Percentiles rank a stretch among this genome's conserved stretches.
These are phyloP conservation scores for Trichoderma arundinaceum DNA, from an alignment of 2,329 filamentous ascomycete species.

Conservation along the genomic window DNA sequence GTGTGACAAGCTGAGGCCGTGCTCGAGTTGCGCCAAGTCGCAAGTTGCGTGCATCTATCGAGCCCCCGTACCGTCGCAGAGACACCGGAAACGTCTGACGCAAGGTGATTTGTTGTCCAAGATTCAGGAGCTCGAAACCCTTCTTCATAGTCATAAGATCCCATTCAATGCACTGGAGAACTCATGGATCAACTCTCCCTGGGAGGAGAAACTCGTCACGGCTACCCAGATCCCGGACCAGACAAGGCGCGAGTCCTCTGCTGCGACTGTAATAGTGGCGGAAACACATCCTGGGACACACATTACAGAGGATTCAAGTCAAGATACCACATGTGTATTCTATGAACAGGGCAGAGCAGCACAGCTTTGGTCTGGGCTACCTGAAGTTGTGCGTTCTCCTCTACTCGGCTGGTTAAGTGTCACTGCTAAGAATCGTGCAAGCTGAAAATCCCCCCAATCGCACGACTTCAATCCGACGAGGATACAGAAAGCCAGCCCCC, in stretches of 20 bases:
- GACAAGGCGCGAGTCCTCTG: neutral
- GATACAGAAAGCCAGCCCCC: too few relatives aligned
- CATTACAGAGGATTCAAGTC: neutral
- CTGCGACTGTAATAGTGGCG: neutral
- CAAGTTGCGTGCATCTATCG: constrained; percentile 10
- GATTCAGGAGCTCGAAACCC: constrained; percentile 8
- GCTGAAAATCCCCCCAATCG: constrained; percentile 16
- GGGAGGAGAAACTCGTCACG: constrained; percentile 14
- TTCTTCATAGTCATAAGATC: constrained; percentile 21
- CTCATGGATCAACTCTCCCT: constrained; percentile 15
- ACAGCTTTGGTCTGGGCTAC: constrained; percentile 3
- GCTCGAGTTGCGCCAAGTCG: constrained; percentile 20
- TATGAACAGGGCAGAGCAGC: neutral
- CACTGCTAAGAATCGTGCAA: neutral
- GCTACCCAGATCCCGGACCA: neutral
- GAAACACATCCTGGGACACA: neutral
- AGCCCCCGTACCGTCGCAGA: constrained; percentile 15
- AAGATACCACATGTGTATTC: neutral
- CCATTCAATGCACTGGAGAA: constrained; percentile 11
- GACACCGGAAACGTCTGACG: constrained; percentile 4
- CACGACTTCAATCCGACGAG: neutral
- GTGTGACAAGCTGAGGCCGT: constrained; percentile 19
- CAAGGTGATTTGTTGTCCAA: constrained; percentile 9
- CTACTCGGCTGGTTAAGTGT: neutral
- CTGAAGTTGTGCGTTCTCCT: constrained; percentile 7